A percentile compares a stretch with the other conserved stretches of the same genome.
phyloP scores from a whole-genome alignment of 2,329 filamentous ascomycete genomes.

The Verruconis gallopava region DNA sequence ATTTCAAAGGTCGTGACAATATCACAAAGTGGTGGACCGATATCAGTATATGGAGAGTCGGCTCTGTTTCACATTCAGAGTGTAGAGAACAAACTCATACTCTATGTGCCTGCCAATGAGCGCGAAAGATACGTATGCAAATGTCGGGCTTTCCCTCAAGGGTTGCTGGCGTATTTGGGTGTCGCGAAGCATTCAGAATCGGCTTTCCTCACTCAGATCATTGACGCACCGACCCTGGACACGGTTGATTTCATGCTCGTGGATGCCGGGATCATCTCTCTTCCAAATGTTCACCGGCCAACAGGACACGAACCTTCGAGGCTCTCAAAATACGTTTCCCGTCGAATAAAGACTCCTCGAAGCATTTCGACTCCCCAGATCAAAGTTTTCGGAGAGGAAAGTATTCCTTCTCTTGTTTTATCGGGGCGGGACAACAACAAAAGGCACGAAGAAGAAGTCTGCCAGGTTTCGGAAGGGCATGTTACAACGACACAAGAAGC shows the following conservation, averaged over 20 bases:
- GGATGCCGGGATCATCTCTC: slow-evolving; percentile 10
- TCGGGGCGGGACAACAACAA: too few relatives aligned
- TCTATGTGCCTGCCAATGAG: slow-evolving; percentile 9
- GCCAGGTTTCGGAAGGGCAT: too few relatives aligned
- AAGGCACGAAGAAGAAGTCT: too few relatives aligned
- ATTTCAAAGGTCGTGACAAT: too few relatives aligned
- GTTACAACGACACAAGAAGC: too few relatives aligned
- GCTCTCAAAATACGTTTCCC: too few relatives aligned
- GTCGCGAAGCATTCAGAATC: neutral
- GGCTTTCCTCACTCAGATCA: neutral
- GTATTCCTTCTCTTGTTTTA: too few relatives aligned
- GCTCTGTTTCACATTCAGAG: slow-evolving; percentile 9
- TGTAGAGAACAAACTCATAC: slow-evolving; percentile 1
- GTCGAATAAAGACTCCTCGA: too few relatives aligned
- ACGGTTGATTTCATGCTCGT: slow-evolving; percentile 10
- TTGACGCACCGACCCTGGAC: slow-evolving; percentile 4
- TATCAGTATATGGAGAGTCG: neutral
- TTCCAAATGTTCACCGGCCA: too few relatives aligned
- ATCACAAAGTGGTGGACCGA: neutral
- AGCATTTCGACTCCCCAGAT: too few relatives aligned
- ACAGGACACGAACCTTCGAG: too few relatives aligned
- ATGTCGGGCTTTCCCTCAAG: neutral
- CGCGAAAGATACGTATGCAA: neutral
- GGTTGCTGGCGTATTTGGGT: slow-evolving; percentile 7
- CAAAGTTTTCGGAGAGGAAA: too few relatives aligned